These are phyloP conservation scores for Immersiporthe knoxdaviesiana DNA, from an alignment of 2,329 filamentous ascomycete species.

Conservation along the genomic window DNA sequence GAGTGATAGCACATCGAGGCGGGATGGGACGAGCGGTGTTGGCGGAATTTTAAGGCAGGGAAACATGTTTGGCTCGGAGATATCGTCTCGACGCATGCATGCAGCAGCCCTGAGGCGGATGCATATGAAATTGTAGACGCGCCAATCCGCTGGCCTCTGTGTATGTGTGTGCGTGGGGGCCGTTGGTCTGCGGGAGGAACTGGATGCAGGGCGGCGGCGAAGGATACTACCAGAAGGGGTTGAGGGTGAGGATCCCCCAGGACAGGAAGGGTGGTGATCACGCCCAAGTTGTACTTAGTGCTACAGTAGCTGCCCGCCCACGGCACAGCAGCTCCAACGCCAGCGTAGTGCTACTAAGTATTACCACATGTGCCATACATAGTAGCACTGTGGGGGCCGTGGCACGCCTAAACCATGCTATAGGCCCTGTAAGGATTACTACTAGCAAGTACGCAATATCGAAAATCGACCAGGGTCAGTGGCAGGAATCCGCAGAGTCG, in stretches of 20 bases:
- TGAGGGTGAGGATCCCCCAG: background rate
- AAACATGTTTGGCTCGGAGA: constrained; percentile 19
- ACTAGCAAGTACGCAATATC: background rate
- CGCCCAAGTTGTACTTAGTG: background rate
- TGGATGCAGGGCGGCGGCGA: background rate
- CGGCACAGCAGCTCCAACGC: constrained; percentile 1
- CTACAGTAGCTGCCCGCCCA: background rate
- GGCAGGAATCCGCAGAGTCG: constrained; percentile 19
- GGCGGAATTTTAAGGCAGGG: constrained; percentile 5
- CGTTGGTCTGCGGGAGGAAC: background rate
- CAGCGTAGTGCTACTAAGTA: background rate
- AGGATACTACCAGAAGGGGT: background rate
- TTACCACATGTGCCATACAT: background rate
- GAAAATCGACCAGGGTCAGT: constrained; percentile 22
- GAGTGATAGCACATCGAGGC: background rate
- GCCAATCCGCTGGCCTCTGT: background rate
- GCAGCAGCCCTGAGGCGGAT: constrained; percentile 14
- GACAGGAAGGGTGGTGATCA: constrained; percentile 11
- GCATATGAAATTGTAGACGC: background rate
- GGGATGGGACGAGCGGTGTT: constrained; percentile 5
- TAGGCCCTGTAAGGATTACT: background rate
- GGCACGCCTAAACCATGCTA: background rate
- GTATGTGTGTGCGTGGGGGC: background rate
- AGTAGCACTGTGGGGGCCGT: background rate
- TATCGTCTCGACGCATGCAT: constrained; percentile 12